Evolutionary conservation across 2,329 filamentous ascomycete species (phyloP).

Genomic region (Trichoderma semiorbis): DNA sequence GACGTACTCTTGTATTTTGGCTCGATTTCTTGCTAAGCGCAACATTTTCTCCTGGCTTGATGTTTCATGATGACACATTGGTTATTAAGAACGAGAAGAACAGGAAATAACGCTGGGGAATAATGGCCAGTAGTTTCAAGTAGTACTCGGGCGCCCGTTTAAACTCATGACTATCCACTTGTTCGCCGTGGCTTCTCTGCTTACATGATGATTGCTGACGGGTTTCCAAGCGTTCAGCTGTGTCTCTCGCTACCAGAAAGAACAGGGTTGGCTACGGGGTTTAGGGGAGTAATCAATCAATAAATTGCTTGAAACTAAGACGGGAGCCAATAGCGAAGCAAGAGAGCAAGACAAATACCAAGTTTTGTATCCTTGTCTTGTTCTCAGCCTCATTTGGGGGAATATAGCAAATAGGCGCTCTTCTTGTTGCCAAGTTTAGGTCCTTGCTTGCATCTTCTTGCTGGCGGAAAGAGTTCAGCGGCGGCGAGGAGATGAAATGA

Average conservation of each 20-base stretch:
- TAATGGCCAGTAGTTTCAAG: not conserved
- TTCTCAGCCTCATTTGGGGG: not conserved
- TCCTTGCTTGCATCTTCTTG: not conserved
- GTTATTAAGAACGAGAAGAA: not conserved
- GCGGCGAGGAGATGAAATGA: not conserved
- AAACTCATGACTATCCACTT: not conserved
- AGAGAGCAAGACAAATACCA: not conserved
- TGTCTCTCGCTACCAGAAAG: not conserved
- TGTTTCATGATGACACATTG: not conserved
- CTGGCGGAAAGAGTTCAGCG: not conserved
- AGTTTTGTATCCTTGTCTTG: not conserved
- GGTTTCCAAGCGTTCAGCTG: not conserved
- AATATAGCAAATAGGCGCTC: not conserved
- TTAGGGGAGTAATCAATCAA: not conserved
- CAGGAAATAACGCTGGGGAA: not conserved
- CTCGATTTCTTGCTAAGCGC: not conserved
- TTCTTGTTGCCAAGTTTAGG: not conserved
- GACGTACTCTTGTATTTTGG: not conserved
- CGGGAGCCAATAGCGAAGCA: not conserved
- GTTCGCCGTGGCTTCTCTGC: not conserved
- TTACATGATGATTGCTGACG: slow-evolving; percentile 4
- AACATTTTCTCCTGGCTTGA: not conserved
- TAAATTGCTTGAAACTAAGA: not conserved
- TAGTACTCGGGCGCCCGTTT: not conserved
- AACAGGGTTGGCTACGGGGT: not conserved